Conservation (phyloP, 2,329 filamentous ascomycete genomes). For the Calycina herbarum region DNA sequence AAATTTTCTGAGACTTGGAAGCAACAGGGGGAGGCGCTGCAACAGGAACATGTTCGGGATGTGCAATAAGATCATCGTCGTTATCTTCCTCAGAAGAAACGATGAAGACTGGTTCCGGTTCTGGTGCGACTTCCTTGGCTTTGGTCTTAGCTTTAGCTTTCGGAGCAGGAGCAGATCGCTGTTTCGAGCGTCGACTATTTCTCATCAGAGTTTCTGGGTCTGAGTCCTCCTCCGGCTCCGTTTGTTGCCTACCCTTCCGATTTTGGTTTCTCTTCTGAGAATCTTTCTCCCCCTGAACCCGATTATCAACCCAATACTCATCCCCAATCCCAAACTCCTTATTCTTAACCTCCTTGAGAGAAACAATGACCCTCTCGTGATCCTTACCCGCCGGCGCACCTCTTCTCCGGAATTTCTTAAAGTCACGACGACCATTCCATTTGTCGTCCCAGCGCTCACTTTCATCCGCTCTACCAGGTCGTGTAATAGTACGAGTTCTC, state of each 20-base stretch:
- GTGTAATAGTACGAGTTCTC: conserved; percentile 34
- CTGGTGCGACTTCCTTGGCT: background rate
- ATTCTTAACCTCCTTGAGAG: conserved; percentile 59
- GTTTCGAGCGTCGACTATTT: background rate
- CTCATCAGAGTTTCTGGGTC: background rate
- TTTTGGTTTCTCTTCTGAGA: conserved; percentile 35
- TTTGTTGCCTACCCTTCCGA: conserved; percentile 33
- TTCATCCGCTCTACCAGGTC: conserved; percentile 36
- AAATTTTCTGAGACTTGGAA: background rate
- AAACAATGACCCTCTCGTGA: conserved; percentile 51
- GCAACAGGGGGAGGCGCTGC: background rate
- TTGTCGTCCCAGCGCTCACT: conserved; percentile 75
- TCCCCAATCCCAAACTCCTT: conserved; percentile 60
- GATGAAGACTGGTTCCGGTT: background rate
- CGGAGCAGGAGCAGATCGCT: background rate
- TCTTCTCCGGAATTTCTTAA: conserved; percentile 78
- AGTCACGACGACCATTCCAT: conserved; percentile 96
- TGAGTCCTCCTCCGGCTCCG: conserved; percentile 12
- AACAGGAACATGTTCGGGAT: background rate
- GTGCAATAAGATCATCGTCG: background rate
- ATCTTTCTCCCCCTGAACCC: too few relatives aligned
- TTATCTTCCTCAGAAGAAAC: background rate
- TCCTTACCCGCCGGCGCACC: conserved; percentile 47
- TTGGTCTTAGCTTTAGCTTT: background rate
- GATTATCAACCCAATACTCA: conserved; percentile 50